Base-by-base conservation (phyloP, 768 basidiomycete genomes). In the Pluteus cervinus region DNA sequence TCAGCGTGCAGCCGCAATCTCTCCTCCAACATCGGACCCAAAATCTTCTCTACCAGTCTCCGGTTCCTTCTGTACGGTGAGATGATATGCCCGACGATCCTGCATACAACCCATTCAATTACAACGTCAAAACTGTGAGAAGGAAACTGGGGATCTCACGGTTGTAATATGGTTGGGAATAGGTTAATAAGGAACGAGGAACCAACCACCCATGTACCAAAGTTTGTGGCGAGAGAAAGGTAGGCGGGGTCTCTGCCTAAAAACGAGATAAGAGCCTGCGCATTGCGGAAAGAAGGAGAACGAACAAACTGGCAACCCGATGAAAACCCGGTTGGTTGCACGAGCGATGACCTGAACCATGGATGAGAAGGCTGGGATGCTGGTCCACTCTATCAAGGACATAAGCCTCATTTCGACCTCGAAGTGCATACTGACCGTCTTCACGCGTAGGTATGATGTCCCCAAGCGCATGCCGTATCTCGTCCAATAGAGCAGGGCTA, bases 21-120 rank as follows among this genome's bases (percentile, higher is more conserved):
- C 21, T 55, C 48, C 28, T 53, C 36, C 4, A 63, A 51, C 10
- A 58, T 24, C 0, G 62, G 58, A 9, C 44, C 47, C 9, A 66
- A 40, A n/a, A 20, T 53, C 46, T 16, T 50, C 40, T 11, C 45
- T 45, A 37, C 47, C 45, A 14, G 43, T 40, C 17, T 47, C 32
- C 7, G 47, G n/a, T n/a, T n/a, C n/a, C n/a, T n/a, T n/a, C n/a
- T n/a, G n/a, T n/a, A n/a, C n/a, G n/a, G n/a, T n/a, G n/a, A n/a
- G n/a, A n/a, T n/a, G n/a, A n/a, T n/a, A n/a, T n/a, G n/a, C n/a
- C n/a, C n/a, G n/a, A n/a, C n/a, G n/a, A n/a, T n/a, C n/a, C n/a
- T n/a, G n/a, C n/a, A n/a, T n/a, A n/a, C n/a, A n/a, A n/a, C n/a
- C n/a, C n/a, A n/a, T n/a, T n/a, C n/a, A n/a, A n/a, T n/a, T n/a